These are phyloP conservation scores for Cladosporium sp. DNA, from an alignment of 2,329 filamentous ascomycete genomes.

Conservation along the genomic window DNA sequence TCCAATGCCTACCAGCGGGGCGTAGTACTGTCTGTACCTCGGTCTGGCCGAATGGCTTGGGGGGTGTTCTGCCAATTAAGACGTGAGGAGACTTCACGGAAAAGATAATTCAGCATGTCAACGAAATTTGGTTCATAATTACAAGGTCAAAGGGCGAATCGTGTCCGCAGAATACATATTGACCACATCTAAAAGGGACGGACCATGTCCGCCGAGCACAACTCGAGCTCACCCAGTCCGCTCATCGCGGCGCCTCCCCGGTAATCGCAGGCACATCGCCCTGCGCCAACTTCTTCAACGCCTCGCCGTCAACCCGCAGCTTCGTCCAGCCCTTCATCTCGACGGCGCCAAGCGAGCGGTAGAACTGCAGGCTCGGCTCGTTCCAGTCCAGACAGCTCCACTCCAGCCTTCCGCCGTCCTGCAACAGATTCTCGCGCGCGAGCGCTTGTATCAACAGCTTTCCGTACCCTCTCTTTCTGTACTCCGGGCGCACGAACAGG, in stretches of 20 bases:
- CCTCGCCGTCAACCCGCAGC: conserved; percentile 71
- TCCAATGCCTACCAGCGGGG: too few species aligned
- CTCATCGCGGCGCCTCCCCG: not conserved
- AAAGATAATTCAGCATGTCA: too few species aligned
- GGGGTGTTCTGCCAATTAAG: too few species aligned
- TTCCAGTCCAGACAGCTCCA: conserved; percentile 96
- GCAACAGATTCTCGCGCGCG: conserved; percentile 73
- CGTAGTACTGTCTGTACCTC: too few species aligned
- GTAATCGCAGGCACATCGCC: conserved; percentile 10
- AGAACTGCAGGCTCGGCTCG: conserved; percentile 84
- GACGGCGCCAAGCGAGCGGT: conserved; percentile 63
- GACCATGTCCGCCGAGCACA: too few species aligned
- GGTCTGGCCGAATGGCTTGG: too few species aligned
- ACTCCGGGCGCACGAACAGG: conserved; percentile 72
- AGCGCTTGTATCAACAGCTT: conserved; percentile 71
- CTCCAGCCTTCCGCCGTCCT: conserved; percentile 74
- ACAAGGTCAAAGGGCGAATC: too few species aligned
- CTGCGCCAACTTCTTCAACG: conserved; percentile 60
- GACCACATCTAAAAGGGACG: too few species aligned
- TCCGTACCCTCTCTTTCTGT: conserved; percentile 77
- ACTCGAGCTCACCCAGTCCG: not conserved
- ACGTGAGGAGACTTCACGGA: too few species aligned
- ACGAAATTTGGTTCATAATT: too few species aligned
- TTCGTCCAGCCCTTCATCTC: conserved; percentile 71
- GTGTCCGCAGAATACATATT: too few species aligned